A percentile compares a stretch with the other conserved stretches of the same genome.
Conservation (phyloP, 148 eudicot genomes). For the Heliamphora exappendiculata region DNA sequence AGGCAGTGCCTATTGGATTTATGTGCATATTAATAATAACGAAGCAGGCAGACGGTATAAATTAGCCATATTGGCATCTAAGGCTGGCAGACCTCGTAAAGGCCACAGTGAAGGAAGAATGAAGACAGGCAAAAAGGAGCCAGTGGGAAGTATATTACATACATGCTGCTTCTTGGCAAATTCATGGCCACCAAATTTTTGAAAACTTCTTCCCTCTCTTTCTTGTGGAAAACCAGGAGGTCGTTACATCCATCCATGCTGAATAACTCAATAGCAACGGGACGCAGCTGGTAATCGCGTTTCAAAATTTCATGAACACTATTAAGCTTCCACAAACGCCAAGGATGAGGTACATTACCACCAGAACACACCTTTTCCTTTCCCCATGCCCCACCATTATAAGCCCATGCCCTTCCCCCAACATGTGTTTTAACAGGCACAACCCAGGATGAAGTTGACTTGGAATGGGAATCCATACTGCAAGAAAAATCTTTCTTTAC, state of each 20-base stretch:
- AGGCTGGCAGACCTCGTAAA: constrained; percentile 2
- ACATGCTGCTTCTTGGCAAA: constrained; percentile 98
- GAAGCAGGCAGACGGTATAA: background rate
- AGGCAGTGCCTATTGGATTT: background rate
- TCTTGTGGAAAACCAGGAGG: constrained; percentile 94
- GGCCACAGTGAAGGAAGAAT: background rate
- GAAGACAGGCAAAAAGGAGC: background rate
- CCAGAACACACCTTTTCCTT: constrained; percentile 76
- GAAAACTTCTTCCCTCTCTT: constrained; percentile 97
- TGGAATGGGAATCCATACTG: constrained; percentile 72
- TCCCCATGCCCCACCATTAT: constrained; percentile 99
- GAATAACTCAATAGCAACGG: constrained; percentile 95
- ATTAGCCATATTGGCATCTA: too few relatives aligned
- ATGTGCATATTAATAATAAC: background rate
- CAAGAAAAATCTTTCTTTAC: constrained; percentile 78
- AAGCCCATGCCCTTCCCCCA: constrained; percentile 99
- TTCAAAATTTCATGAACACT: constrained; percentile 95
- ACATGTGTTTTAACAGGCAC: constrained; percentile 44
- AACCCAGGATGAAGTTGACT: constrained; percentile 80
- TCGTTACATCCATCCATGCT: constrained; percentile 99
- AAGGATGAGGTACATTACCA: constrained; percentile 78
- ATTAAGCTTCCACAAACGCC: constrained; percentile 98
- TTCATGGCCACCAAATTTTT: constrained; percentile 92
- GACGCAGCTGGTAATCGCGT: constrained; percentile 98
- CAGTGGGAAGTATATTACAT: constrained; percentile 27